These are phyloP conservation scores for Sonneratia caseolaris DNA, from an alignment of 345 rosid genomes.

Conservation along the genomic window DNA sequence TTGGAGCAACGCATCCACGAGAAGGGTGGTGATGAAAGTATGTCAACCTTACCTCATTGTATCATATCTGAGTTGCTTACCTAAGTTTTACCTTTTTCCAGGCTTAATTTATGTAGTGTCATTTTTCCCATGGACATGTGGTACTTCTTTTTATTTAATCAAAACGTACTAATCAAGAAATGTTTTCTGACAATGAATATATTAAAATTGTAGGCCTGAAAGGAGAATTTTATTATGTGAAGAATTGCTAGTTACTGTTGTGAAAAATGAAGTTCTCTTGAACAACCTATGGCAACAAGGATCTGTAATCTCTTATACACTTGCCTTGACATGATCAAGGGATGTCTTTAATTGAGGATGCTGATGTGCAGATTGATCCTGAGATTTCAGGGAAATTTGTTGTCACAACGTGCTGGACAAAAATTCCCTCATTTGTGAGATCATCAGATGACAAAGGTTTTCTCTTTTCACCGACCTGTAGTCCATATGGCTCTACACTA, in stretches of 20 bases:
- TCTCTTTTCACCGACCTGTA: slow-evolving; percentile 73
- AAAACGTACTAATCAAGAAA: too few relatives aligned
- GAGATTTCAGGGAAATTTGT: slow-evolving; percentile 82
- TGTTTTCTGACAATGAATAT: too few relatives aligned
- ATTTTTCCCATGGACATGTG: background rate
- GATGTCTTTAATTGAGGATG: slow-evolving; percentile 8
- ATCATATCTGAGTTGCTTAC: background rate
- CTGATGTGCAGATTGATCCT: slow-evolving; percentile 64
- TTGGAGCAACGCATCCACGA: slow-evolving; percentile 91
- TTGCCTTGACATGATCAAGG: too few relatives aligned
- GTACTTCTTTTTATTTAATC: background rate
- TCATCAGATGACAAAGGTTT: slow-evolving; percentile 83
- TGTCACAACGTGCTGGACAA: slow-evolving; percentile 89
- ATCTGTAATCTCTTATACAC: too few relatives aligned
- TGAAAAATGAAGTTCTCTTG: too few relatives aligned
- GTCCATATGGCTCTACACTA: slow-evolving; percentile 73
- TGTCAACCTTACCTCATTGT: slow-evolving; percentile 8
- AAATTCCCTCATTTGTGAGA: slow-evolving; percentile 83
- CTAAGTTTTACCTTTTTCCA: background rate
- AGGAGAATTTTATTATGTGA: too few relatives aligned
- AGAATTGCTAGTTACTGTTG: too few relatives aligned
- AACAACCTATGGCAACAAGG: too few relatives aligned
- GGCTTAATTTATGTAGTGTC: background rate
- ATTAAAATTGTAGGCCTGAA: too few relatives aligned
- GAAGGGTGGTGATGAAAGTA: slow-evolving; percentile 93